phyloP scores from a whole-genome alignment of 164 flowering plant species.

The Berberis thunbergii region DNA sequence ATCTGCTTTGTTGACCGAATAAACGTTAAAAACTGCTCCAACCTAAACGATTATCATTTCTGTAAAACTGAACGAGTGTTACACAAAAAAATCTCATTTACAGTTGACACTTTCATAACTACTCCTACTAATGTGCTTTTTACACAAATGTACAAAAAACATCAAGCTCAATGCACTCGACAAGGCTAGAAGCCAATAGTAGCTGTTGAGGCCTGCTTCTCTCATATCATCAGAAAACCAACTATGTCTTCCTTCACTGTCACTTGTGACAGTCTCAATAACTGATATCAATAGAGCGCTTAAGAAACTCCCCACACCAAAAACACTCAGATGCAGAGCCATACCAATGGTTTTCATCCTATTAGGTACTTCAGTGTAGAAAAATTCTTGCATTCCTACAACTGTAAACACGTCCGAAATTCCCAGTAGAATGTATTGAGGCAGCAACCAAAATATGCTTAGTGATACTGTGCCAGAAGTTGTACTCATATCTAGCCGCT shows the following conservation, averaged over 20 bases:
- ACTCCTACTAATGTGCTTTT: constrained; percentile 21
- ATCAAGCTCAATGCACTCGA: constrained; percentile 52
- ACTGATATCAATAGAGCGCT: constrained; percentile 64
- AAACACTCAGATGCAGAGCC: constrained; percentile 88
- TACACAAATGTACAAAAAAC: constrained; percentile 45
- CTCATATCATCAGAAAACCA: constrained; percentile 93
- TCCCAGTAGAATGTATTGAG: constrained; percentile 84
- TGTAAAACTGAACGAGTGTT: neutral
- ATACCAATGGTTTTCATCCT: constrained; percentile 83
- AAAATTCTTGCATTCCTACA: constrained; percentile 98
- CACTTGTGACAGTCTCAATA: constrained; percentile 49
- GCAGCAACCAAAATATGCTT: constrained; percentile 87
- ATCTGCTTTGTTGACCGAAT: too few species aligned
- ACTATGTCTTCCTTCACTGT: constrained; percentile 25
- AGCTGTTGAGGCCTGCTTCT: constrained; percentile 67
- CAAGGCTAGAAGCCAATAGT: constrained; percentile 73
- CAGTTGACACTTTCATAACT: neutral
- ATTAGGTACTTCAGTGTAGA: constrained; percentile 75
- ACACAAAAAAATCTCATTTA: neutral
- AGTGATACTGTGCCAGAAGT: constrained; percentile 24
- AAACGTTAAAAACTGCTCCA: too few species aligned
- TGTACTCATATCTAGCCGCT: constrained; percentile 36
- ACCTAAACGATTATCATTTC: neutral
- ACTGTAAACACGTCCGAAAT: constrained; percentile 92
- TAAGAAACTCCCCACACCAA: constrained; percentile 85